Conservation (phyloP, 768 basidiomycete genomes). For the Nidularia pulvinata region DNA sequence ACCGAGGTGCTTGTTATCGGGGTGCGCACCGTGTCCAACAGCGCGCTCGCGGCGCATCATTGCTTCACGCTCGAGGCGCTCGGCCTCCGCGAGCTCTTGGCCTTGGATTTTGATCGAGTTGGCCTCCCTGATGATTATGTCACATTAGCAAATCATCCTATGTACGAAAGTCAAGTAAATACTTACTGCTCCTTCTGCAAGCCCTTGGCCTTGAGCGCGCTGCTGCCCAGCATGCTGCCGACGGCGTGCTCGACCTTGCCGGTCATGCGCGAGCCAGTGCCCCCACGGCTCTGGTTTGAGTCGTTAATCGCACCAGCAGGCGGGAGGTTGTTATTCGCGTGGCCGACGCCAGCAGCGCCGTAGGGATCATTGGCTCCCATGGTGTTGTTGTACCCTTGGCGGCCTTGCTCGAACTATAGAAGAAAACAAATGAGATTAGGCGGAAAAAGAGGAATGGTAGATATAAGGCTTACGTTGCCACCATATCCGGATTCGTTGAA, state of each 20-base stretch:
- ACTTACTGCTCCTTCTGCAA: slow-evolving; percentile 47
- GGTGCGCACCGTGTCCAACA: slow-evolving; percentile 45
- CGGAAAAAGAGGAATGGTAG: background rate
- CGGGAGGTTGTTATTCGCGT: slow-evolving; percentile 10
- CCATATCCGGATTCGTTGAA: slow-evolving; percentile 1
- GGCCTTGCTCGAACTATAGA: background rate
- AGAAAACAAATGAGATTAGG: background rate
- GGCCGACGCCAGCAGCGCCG: slow-evolving; percentile 7
- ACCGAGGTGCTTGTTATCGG: slow-evolving; percentile 21
- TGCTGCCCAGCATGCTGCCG: slow-evolving; percentile 43
- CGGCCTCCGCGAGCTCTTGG: slow-evolving; percentile 49
- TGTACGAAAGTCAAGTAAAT: background rate
- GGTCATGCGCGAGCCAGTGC: slow-evolving; percentile 29
- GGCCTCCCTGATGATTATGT: slow-evolving; percentile 34
- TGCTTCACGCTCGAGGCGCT: slow-evolving; percentile 52
- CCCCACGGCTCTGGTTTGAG: slow-evolving; percentile 11
- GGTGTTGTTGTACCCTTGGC: slow-evolving; percentile 3
- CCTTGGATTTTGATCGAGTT: slow-evolving; percentile 41
- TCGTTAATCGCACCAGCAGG: slow-evolving; percentile 15
- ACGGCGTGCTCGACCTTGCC: slow-evolving; percentile 50
- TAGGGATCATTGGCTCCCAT: slow-evolving; percentile 2
- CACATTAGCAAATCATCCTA: background rate
- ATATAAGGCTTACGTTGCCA: background rate
- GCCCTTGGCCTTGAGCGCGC: slow-evolving; percentile 45
- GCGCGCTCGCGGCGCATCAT: slow-evolving; percentile 47